These are phyloP conservation scores for Viridothelium virens DNA, from an alignment of 495 filamentous ascomycete genomes.

Conservation along the genomic window DNA sequence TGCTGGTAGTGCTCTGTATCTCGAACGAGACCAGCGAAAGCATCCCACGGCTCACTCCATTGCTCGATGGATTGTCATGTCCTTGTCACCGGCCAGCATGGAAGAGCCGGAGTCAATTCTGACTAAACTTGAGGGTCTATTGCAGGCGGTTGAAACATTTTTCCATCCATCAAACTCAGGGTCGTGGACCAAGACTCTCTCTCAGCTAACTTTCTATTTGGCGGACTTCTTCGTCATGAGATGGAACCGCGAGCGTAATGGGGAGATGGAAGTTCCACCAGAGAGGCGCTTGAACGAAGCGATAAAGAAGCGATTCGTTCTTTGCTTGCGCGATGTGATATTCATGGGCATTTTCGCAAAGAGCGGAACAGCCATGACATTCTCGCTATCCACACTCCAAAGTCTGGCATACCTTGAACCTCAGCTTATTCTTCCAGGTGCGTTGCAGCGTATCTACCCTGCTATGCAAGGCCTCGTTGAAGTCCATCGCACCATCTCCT, in stretches of 20 bases:
- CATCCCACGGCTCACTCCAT: slow-evolving; percentile 86
- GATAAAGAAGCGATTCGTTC: slow-evolving; percentile 81
- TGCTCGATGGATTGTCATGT: slow-evolving; percentile 92
- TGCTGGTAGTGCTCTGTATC: slow-evolving; percentile 70
- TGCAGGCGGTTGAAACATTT: slow-evolving; percentile 95
- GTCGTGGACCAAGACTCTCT: slow-evolving; percentile 79
- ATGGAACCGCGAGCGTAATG: slow-evolving; percentile 90
- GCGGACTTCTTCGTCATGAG: slow-evolving; percentile 96
- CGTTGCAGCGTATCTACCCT: slow-evolving; percentile 91
- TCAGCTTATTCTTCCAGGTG: slow-evolving; percentile 84
- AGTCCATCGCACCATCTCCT: slow-evolving; percentile 92
- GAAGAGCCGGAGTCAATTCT: slow-evolving; percentile 66
- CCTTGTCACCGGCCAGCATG: slow-evolving; percentile 77
- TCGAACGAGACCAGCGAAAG: slow-evolving; percentile 88
- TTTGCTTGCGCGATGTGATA: slow-evolving; percentile 82
- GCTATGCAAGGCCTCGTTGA: slow-evolving; percentile 94
- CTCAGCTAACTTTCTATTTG: slow-evolving; percentile 86
- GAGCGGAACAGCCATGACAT: slow-evolving; percentile 81
- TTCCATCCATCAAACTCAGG: slow-evolving; percentile 98
- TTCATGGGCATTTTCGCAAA: slow-evolving; percentile 99
- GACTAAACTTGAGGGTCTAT: slow-evolving; percentile 79
- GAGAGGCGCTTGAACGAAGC: slow-evolving; percentile 71
- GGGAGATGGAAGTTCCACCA: slow-evolving; percentile 75
- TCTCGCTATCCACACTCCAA: slow-evolving; percentile 82
- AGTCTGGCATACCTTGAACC: slow-evolving; percentile 85